These are phyloP conservation scores for Gymnopilus dilepis DNA, from an alignment of 768 basidiomycete species.

Conservation along the genomic window DNA sequence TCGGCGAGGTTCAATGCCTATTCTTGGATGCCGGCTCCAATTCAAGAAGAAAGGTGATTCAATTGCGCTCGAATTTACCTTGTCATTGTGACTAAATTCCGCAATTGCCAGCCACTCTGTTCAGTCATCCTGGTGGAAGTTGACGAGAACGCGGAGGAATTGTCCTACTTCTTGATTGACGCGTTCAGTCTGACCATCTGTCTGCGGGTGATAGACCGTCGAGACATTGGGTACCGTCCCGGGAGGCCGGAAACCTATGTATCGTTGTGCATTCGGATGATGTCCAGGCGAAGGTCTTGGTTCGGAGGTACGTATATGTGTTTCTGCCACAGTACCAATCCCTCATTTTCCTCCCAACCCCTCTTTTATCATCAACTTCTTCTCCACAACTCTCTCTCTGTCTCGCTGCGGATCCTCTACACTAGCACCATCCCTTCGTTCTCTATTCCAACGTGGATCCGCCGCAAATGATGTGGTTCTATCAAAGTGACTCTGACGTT, in stretches of 20 bases:
- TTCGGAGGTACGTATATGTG: neutral
- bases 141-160: constrained; percentile 25
- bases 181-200: constrained; percentile 26
- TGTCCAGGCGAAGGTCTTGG: neutral
- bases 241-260: neutral
- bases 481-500: constrained; percentile 25
- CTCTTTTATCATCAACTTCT: neutral
- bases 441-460: constrained; percentile 5
- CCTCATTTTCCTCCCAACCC: constrained; percentile 9
- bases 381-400: constrained; percentile 4
- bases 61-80: constrained; percentile 8
- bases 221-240: constrained; percentile 2
- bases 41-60: constrained; percentile 19
- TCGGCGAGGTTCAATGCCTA: neutral
- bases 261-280: neutral
- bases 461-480: neutral
- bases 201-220: constrained; percentile 20
- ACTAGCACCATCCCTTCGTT: neutral
- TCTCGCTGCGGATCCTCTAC: neutral
- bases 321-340: neutral
- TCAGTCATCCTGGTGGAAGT: constrained; percentile 23
- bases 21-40: constrained; percentile 3
- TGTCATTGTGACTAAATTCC: constrained; percentile 28
- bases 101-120: constrained; percentile 13
- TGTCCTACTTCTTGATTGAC: constrained; percentile 28